Conservation (phyloP, 73 alveolate species). For the Symbiodinium natans region DNA sequence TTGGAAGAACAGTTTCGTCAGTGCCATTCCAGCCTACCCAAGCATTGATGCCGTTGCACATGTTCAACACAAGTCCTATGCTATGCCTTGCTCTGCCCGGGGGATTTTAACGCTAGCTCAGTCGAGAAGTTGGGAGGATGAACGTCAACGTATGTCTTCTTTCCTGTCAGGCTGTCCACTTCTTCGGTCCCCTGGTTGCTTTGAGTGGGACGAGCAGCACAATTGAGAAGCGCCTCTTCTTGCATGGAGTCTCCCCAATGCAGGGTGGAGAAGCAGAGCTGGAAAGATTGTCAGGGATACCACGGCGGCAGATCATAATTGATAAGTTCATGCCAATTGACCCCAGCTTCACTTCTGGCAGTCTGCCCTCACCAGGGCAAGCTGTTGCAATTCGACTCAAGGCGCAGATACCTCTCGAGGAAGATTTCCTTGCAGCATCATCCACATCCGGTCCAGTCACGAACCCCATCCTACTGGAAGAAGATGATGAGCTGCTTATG, state of each 20-base stretch:
- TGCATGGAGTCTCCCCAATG: not conserved
- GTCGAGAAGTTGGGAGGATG: too few species aligned
- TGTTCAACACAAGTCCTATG: too few species aligned
- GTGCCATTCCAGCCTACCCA: too few species aligned
- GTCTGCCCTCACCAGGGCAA: slow-evolving; percentile 32
- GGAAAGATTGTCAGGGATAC: slow-evolving; percentile 48
- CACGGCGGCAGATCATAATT: slow-evolving; percentile 14
- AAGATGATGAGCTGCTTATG: slow-evolving; percentile 31
- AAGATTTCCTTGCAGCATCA: slow-evolving; percentile 2
- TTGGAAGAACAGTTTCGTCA: too few species aligned
- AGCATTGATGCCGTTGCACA: too few species aligned
- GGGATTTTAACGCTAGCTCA: too few species aligned
- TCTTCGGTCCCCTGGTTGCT: slow-evolving; percentile 34
- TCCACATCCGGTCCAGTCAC: not conserved
- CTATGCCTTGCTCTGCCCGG: too few species aligned
- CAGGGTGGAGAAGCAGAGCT: slow-evolving; percentile 16
- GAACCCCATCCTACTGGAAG: slow-evolving; percentile 29
- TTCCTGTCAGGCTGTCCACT: slow-evolving; percentile 46
- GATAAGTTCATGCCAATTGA: slow-evolving; percentile 83
- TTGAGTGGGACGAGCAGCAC: not conserved
- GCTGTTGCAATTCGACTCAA: not conserved
- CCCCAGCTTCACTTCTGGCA: not conserved
- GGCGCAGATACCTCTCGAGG: slow-evolving; percentile 84
- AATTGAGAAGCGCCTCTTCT: not conserved
- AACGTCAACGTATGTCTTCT: too few species aligned